Evolutionary conservation across 1,284 basidiomycete genomes (phyloP).

Genomic region (Tilletia indica): DNA sequence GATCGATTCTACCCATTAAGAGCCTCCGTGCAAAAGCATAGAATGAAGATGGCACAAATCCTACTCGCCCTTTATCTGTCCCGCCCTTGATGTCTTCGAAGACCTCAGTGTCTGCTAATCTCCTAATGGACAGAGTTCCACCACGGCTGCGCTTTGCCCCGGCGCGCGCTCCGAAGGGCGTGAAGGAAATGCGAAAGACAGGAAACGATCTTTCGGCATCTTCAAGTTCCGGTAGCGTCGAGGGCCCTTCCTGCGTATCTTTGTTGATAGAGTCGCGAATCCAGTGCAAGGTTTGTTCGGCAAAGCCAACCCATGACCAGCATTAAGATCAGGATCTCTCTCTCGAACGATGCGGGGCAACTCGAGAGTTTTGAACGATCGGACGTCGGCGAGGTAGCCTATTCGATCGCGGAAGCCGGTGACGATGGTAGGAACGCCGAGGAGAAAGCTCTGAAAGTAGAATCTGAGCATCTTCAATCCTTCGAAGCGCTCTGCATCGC

Average conservation of each 20-base stretch:
- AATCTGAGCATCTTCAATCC: conserved; percentile 83
- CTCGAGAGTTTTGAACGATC: conserved; percentile 55
- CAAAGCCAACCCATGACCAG: conserved; percentile 73
- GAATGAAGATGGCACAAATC: conserved; percentile 34
- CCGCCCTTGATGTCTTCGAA: conserved; percentile 30
- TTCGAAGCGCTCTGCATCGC: conserved; percentile 71
- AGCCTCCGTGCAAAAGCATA: conserved; percentile 33
- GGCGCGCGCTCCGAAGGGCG: not conserved
- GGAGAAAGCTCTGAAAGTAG: conserved; percentile 89
- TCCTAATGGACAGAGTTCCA: not conserved
- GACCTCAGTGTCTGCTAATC: conserved; percentile 23
- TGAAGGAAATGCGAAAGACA: conserved; percentile 14
- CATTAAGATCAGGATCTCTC: conserved; percentile 74
- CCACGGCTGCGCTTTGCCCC: not conserved
- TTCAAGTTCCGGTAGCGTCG: not conserved
- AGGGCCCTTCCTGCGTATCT: not conserved
- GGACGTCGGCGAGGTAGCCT: conserved; percentile 59
- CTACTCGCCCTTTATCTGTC: conserved; percentile 28
- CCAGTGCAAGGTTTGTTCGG: conserved; percentile 65
- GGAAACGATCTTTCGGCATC: conserved; percentile 4
- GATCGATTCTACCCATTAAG: not conserved
- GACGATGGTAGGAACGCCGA: conserved; percentile 78
- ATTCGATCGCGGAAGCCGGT: conserved; percentile 85
- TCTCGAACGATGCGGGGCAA: conserved; percentile 53
- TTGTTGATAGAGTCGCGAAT: conserved; percentile 48